Evolutionary conservation across 805 yeast genomes (phyloP), one percentile per base, ranked within the genome.

Genomic region (Candida endomychidarum): DNA sequence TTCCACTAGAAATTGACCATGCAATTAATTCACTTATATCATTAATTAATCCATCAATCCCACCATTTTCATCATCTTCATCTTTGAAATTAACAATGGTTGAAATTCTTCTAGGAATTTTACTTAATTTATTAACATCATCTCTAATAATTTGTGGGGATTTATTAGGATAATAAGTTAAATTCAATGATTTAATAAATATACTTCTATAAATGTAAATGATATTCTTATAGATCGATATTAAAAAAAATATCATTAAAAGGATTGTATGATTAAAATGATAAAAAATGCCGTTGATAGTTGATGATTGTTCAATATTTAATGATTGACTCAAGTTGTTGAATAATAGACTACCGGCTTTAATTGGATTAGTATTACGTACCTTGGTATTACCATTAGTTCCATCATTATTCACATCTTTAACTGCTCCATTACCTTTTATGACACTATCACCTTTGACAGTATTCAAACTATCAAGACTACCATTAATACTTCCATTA

Each of bases 1-100:
- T 78, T 2, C 96, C 96, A n/a, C 91, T 80, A 23, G 95, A 83
- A n/a, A 87, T 60, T 27, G 88, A 75, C 99, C 99, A 93, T 5
- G 93, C 81, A 1, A 80, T 74, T 25, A 90, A 47, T 53, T 90
- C 96, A 34, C 90, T 77, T 5, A 83, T 75, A 52, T 86, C 86
- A 49, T 78, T 80, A 52, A 90, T 70, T 30, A 91, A 67, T 0
- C 95, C 96, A 45, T 83, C 86, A 30, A 83, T 61, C 2, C 97
- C 97, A 22, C 96, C 96, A 44, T 89, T 91, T 52, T 87, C 95
- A 51, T 82, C 91, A 46, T 83, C 86, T 42, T 80, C 88, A 19
- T 82, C 75, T 54, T 80, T 81, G 56, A 81, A 74, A 50, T 78
- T 81, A 42, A 93, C 63, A n/a, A 91, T 80, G 15, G 86, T 80